phyloP scores from a whole-genome alignment of 2,329 filamentous ascomycete species.

The Xylariaceae sp. region DNA sequence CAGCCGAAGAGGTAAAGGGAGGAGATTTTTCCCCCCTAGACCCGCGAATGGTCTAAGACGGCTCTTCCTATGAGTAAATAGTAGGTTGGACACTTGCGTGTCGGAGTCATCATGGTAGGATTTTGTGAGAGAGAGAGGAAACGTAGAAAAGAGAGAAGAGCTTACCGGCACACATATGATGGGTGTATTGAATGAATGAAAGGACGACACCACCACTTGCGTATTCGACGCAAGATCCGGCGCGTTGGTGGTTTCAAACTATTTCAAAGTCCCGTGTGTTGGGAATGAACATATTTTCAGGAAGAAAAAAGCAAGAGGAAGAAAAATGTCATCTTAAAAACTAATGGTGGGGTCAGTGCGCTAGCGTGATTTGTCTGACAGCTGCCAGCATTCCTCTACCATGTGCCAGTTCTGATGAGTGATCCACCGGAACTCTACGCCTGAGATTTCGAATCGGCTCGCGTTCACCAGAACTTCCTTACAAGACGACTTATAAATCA shows the following conservation, averaged over 20 bases:
- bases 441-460: not conserved
- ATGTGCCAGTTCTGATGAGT: no score
- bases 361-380: not conserved
- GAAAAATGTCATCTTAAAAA: not conserved
- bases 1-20: conserved; percentile 16
- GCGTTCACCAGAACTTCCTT: no score
- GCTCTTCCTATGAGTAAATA: conserved; percentile 32
- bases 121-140: conserved; percentile 4
- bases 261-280: not conserved
- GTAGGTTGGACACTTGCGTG: conserved; percentile 34
- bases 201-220: no score
- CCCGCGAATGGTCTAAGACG: conserved; percentile 34
- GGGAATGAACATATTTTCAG: not conserved
- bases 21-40: not conserved
- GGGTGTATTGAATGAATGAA: no score
- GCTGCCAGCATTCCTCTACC: no score
- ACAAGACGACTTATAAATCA: no score
- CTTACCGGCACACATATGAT: not conserved
- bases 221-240: no score
- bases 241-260: no score
- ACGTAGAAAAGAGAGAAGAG: not conserved
- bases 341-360: not conserved
- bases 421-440: not conserved
- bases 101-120: conserved; percentile 32
- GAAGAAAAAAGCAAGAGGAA: not conserved